Evolutionary conservation across 2,329 filamentous ascomycete genomes (phyloP).

Genomic region (Fusarium multiceps): DNA sequence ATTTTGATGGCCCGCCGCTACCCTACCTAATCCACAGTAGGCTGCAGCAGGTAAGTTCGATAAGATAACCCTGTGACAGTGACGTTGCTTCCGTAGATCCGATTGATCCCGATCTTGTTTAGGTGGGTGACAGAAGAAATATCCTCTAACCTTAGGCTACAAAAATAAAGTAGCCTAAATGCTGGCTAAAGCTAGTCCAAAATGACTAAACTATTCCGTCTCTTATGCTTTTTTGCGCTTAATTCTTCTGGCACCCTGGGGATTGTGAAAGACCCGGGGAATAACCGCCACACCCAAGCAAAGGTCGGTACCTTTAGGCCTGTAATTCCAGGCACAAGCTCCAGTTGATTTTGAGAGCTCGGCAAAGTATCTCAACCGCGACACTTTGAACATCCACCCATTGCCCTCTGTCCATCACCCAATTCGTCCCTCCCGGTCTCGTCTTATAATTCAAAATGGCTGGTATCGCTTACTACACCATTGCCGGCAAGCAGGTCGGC

Average conservation of each 20-base stretch:
- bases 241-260: no score
- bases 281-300: slow-evolving; percentile 42
- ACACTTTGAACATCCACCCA: slow-evolving; percentile 46
- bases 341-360: slow-evolving; percentile 44
- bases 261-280: slow-evolving; percentile 41
- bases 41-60: slow-evolving; percentile 4
- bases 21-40: slow-evolving; percentile 14
- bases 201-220: no score
- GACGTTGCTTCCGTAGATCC: slow-evolving; percentile 43
- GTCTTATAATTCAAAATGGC: slow-evolving; percentile 50
- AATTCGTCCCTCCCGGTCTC: slow-evolving; percentile 44
- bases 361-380: slow-evolving; percentile 46
- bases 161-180: no score
- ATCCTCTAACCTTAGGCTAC: no score
- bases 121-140: no score
- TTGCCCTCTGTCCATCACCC: slow-evolving; percentile 46
- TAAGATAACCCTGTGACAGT: slow-evolving; percentile 10
- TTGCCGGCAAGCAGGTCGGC: slow-evolving; percentile 69
- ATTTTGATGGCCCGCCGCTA: slow-evolving; percentile 37
- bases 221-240: no score
- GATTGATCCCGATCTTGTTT: slow-evolving; percentile 37
- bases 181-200: no score
- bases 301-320: slow-evolving; percentile 39
- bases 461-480: slow-evolving; percentile 60
- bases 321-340: slow-evolving; percentile 51